Evolutionary conservation across 2,329 filamentous ascomycete species (phyloP), one percentile per base, ranked within the genome.

Genomic region (Xylaria multiplex): DNA sequence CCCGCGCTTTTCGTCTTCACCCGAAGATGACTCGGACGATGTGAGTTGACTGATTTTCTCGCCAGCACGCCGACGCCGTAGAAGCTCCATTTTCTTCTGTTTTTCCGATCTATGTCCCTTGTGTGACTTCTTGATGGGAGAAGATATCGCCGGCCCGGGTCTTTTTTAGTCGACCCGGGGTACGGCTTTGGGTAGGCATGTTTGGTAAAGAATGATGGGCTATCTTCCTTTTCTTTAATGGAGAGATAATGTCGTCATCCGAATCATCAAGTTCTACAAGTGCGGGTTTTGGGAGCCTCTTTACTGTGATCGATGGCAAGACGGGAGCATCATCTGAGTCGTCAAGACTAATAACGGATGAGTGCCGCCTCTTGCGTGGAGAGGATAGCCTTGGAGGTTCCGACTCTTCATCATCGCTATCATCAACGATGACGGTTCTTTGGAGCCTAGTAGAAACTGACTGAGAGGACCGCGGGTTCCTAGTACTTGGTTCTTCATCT

Each of bases 1-100:
- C 30, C 73, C 77, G 43, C 73, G 72, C 43, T 84, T 79, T 46
- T 85, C 83, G 11, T 85, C 85, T 65, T 84, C 85, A 7, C 84
- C 84, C 59, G 87, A 85, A 6, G 59, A 62, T 24, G 65, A 64
- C 35, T 68, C 68, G 6, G 70, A 70, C 49, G 60, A 53, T 9
- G 62, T 67, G 30, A 65, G 70, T 42, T 54, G 54, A 22, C 58
- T 43, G 7, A 72, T 67, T 30, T 67, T 71, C 46, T 71, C 69
- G 22, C 69, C 69, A n/a, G 69, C 68, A 16, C 69, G 69, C 40
- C 69, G 63, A 40, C 69, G 68, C 16, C 64, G 60, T 37, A 71
- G 49, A 19, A 71, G 68, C 19, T 71, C 69, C 59, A 67, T 67
- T 42, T 61, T 71, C 65, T 71, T 71, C 49, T 71, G 65, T 37